phyloP scores from a whole-genome alignment of 2,329 filamentous ascomycete genomes.

The Fusarium sp. region DNA sequence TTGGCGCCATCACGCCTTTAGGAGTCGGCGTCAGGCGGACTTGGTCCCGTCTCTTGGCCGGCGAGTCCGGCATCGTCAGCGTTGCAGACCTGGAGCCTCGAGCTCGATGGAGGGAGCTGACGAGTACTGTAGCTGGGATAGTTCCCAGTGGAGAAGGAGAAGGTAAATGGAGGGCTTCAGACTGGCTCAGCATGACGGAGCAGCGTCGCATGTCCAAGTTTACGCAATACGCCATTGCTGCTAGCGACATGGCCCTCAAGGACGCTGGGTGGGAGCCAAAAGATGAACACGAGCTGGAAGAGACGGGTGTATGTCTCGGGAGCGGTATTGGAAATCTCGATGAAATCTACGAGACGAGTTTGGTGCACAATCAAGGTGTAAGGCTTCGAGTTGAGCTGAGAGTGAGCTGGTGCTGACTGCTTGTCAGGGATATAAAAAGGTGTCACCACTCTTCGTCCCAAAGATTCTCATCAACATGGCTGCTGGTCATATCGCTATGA shows the following conservation, averaged over 20 bases:
- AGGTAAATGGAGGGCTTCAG: conserved; percentile 62
- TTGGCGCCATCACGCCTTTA: conserved; percentile 85
- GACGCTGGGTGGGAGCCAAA: conserved; percentile 83
- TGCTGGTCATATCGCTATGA: conserved; percentile 95
- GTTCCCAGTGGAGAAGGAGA: conserved; percentile 68
- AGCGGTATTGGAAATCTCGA: conserved; percentile 96
- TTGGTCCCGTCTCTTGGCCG: conserved; percentile 84
- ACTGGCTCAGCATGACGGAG: conserved; percentile 66
- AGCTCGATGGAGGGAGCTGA: conserved; percentile 75
- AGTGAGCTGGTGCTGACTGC: conserved; percentile 14
- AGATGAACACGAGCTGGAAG: conserved; percentile 72
- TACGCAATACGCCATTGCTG: conserved; percentile 90
- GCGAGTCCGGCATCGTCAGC: conserved; percentile 84
- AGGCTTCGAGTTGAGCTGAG: conserved; percentile 43
- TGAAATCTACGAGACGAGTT: conserved; percentile 85
- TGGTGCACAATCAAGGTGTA: conserved; percentile 80
- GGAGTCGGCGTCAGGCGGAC: conserved; percentile 82
- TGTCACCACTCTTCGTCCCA: conserved; percentile 93
- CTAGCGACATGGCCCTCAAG: conserved; percentile 84
- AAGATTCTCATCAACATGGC: conserved; percentile 94
- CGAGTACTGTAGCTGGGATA: conserved; percentile 86
- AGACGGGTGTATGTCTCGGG: conserved; percentile 90
- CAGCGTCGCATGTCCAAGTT: conserved; percentile 89
- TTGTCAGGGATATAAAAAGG: conserved; percentile 85
- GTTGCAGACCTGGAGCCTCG: conserved; percentile 69